A percentile compares a stretch with the other conserved stretches of the same genome.
Conservation (phyloP, 2,329 filamentous ascomycete genomes). For the Cercospora sesami region DNA sequence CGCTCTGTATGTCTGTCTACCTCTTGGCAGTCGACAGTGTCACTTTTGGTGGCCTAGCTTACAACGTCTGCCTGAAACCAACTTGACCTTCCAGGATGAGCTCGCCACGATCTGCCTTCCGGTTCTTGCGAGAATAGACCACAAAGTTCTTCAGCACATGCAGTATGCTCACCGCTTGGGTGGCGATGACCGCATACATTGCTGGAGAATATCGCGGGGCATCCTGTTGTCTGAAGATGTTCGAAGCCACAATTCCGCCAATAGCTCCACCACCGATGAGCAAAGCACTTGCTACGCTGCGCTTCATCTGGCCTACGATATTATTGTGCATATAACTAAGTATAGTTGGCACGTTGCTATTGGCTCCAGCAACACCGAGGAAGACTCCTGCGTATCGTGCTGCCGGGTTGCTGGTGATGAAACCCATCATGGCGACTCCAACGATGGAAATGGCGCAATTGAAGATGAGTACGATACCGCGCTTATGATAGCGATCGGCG, state of each 20-base stretch:
- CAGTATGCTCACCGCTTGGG: constrained; percentile 25
- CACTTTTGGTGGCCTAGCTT: not conserved
- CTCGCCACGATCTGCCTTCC: constrained; percentile 44
- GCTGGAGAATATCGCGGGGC: constrained; percentile 29
- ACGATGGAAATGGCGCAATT: constrained; percentile 21
- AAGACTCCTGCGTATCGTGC: constrained; percentile 69
- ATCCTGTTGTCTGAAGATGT: constrained; percentile 64
- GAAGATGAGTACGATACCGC: constrained; percentile 26
- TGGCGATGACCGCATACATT: constrained; percentile 26
- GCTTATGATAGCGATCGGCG: constrained; percentile 28
- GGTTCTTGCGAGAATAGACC: constrained; percentile 37
- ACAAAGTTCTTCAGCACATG: constrained; percentile 28
- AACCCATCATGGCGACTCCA: constrained; percentile 24
- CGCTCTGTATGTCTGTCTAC: not conserved
- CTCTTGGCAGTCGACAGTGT: not conserved
- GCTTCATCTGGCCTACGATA: constrained; percentile 82
- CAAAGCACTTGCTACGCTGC: constrained; percentile 72
- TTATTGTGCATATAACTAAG: constrained; percentile 84
- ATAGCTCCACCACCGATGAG: constrained; percentile 73
- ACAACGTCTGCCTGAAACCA: constrained; percentile 33
- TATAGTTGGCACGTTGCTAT: constrained; percentile 70
- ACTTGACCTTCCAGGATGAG: constrained; percentile 41
- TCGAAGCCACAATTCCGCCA: constrained; percentile 71
- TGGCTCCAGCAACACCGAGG: constrained; percentile 70
- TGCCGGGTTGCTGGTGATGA: constrained; percentile 17